A percentile compares a stretch with the other conserved stretches of the same genome.
Evolutionary conservation across 2,329 filamentous ascomycete species (phyloP).

Genomic region (Aaosphaeria pasadenensis): DNA sequence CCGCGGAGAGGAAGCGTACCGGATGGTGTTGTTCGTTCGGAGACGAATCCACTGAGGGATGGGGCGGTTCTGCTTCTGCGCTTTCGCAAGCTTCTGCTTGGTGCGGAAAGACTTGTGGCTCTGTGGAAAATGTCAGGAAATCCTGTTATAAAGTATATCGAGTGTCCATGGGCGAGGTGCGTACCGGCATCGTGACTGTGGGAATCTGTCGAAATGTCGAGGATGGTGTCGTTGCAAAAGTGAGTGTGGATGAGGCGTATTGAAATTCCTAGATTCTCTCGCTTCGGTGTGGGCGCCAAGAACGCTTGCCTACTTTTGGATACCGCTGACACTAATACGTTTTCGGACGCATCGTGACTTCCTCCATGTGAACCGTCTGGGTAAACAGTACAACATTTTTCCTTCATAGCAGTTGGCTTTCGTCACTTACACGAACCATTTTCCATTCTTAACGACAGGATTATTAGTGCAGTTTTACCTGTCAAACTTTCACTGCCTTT

Average conservation of each 20-base stretch:
- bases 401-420: too few species aligned
- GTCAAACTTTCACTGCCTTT: too few species aligned
- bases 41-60: slow-evolving; percentile 99
- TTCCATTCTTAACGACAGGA: too few species aligned
- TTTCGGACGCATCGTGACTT: too few species aligned
- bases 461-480: too few species aligned
- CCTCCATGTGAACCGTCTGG: too few species aligned
- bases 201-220: slow-evolving; percentile 32
- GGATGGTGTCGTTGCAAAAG: slow-evolving; percentile 22
- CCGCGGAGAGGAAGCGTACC: slow-evolving; percentile 60
- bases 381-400: too few species aligned
- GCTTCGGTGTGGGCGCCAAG: slow-evolving; percentile 11
- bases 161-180: slow-evolving; percentile 5
- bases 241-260: slow-evolving; percentile 3
- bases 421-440: too few species aligned
- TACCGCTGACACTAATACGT: too few species aligned
- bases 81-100: slow-evolving; percentile 99
- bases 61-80: slow-evolving; percentile 99
- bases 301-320: too few species aligned
- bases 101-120: slow-evolving; percentile 99
- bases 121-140: slow-evolving; percentile 49
- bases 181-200: slow-evolving; percentile 40
- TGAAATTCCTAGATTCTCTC: slow-evolving; percentile 3
- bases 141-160: not conserved
- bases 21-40: slow-evolving; percentile 98